Evolutionary conservation across 202 grass and related monocot genomes (phyloP).

Genomic region (Bolboschoenoplectus hybrid): DNA sequence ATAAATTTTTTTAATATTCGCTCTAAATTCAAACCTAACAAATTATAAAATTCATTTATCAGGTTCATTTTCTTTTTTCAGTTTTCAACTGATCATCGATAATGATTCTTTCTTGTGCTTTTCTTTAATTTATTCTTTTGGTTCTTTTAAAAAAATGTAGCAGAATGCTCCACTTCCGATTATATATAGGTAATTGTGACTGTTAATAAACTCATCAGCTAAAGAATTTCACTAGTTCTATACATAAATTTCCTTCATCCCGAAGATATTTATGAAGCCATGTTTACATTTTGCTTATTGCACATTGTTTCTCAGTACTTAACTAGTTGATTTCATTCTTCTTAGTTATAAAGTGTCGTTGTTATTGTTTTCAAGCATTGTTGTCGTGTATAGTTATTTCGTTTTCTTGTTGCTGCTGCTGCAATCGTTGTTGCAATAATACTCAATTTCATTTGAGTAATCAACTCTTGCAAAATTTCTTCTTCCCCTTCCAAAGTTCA

Average conservation of each 20-base stretch:
- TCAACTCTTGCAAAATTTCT: neutral
- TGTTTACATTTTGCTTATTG: neutral
- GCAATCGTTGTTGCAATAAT: neutral
- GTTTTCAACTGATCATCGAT: neutral
- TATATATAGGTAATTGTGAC: neutral
- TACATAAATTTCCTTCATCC: neutral
- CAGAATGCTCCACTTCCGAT: neutral
- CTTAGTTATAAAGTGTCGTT: neutral
- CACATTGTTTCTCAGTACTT: neutral
- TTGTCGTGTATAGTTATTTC: neutral
- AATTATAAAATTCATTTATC: constrained; percentile 1
- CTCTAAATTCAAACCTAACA: neutral
- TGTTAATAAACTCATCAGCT: neutral
- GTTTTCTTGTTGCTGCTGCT: neutral
- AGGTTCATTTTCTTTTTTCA: neutral
- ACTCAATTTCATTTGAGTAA: neutral
- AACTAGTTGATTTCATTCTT: neutral
- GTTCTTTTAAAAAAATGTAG: neutral
- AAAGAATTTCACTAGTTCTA: neutral
- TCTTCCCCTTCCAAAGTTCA: neutral
- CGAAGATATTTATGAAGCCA: neutral
- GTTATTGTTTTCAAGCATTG: neutral
- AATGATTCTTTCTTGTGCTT: neutral
- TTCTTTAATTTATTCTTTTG: neutral
- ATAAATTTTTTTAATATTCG: neutral